Evolutionary conservation across 768 basidiomycete genomes (phyloP), one percentile per base, ranked within the genome.

Genomic region (Lyophyllum decastes): DNA sequence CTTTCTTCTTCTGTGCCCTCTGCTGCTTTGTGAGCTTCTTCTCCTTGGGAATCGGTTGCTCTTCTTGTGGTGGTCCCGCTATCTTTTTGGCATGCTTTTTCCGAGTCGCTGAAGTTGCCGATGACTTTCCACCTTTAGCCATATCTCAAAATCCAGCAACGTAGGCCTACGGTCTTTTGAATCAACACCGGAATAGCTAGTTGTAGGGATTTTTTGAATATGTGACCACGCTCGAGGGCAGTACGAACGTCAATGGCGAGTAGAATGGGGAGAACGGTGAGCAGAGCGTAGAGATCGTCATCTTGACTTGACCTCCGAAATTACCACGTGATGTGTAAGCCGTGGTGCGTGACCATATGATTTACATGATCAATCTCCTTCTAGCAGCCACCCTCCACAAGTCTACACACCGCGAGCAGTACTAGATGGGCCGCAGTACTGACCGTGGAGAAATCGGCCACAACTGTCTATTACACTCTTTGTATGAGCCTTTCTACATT

Each of bases 21-120:
- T 78, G 77, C 69, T 83, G 81, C 69, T 78, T 78, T 40, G 67
- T 73, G 61, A 81, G 79, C 45, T 76, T 78, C 73, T 80, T 87
- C 52, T 76, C 78, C 70, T 70, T 75, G 11, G 67, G 66, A 16
- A 71, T 56, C 7, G 74, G 69, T 17, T 78, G 76, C 40, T 78
- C 76, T 33, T 70, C 63, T 9, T 69, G 69, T 49, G 61, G 47
- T 21, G 66, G 52, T 45, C 72, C 76, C 16, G 77, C 77, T 1
- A 85, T 81, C 68, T 90, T 95, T 59, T 89, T 85, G 16, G 90
- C 90, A 69, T 96, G 92, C 72, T 97, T 98, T 79, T 96, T 97
- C 58, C 95, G 85, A 9, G 95, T 98, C 4, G 76, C 92, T 0
- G 92, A 86, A 0, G 87, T 80, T 22, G 94, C 94, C 4, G 93